These are phyloP conservation scores for Kazachstania psychrophila DNA, from an alignment of 805 yeast genomes.

Conservation along the genomic window DNA sequence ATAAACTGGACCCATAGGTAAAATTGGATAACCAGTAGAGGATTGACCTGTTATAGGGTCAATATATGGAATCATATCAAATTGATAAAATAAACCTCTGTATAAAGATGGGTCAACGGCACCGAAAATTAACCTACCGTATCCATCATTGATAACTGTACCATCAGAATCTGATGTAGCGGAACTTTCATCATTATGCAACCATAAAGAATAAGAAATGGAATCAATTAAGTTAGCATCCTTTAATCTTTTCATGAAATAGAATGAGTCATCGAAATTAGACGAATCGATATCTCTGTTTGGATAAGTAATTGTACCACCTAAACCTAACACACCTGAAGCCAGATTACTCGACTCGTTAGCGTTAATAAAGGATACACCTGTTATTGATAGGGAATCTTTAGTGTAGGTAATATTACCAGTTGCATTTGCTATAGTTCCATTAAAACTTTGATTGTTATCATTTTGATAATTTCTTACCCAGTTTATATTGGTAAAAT, in stretches of 20 bases:
- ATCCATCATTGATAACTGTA: slow-evolving; percentile 7
- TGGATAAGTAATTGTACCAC: slow-evolving; percentile 22
- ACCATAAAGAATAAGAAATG: slow-evolving; percentile 38
- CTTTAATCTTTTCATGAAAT: slow-evolving; percentile 31
- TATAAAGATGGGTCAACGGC: slow-evolving; percentile 42
- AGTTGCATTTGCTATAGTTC: not conserved
- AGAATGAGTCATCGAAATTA: slow-evolving; percentile 16
- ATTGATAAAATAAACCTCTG: slow-evolving; percentile 40
- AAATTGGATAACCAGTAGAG: slow-evolving; percentile 34
- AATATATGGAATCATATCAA: slow-evolving; percentile 39
- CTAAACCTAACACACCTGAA: slow-evolving; percentile 40
- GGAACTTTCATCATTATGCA: slow-evolving; percentile 18
- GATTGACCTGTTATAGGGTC: slow-evolving; percentile 13
- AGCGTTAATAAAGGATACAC: slow-evolving; percentile 32
- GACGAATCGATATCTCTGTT: slow-evolving; percentile 12
- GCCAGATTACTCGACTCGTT: slow-evolving; percentile 28
- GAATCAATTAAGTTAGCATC: slow-evolving; percentile 28
- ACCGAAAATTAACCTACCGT: slow-evolving; percentile 44
- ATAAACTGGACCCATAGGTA: slow-evolving; percentile 39
- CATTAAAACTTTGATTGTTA: not conserved
- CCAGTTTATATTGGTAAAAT: slow-evolving; percentile 8
- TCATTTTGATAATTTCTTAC: not conserved
- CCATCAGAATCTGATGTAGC: not conserved
- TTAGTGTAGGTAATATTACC: slow-evolving; percentile 1
- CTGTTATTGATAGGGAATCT: slow-evolving; percentile 12